These are phyloP conservation scores for Pyrenopolyporus hunteri DNA, from an alignment of 495 filamentous ascomycete genomes.

Conservation along the genomic window DNA sequence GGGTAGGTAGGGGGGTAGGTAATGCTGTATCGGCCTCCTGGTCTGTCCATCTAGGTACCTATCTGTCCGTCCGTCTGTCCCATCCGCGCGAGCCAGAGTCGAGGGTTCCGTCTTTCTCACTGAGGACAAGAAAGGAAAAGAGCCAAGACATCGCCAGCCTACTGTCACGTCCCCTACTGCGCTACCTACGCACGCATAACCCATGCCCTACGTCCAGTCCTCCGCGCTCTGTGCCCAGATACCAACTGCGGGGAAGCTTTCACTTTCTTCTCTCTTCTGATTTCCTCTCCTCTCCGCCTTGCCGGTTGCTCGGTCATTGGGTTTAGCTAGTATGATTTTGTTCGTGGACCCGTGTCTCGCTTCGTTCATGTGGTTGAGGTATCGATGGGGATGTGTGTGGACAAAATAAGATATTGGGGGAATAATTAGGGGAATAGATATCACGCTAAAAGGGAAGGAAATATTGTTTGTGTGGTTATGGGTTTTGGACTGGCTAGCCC, in stretches of 20 bases:
- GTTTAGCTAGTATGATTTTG: conserved; percentile 1
- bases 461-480: conserved; percentile 8
- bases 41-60: neutral
- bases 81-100: too few relatives aligned
- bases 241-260: neutral
- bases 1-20: too few relatives aligned
- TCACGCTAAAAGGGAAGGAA: conserved; percentile 25
- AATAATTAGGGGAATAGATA: conserved; percentile 25
- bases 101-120: neutral
- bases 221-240: neutral
- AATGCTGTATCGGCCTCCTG: conserved; percentile 11
- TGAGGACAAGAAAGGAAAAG: neutral
- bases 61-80: neutral
- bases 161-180: neutral
- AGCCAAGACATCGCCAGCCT: neutral
- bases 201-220: too few relatives aligned
- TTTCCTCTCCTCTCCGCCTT: neutral
- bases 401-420: conserved; percentile 12
- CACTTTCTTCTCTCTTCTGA: neutral
- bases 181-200: neutral
- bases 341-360: conserved; percentile 26
- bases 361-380: conserved; percentile 32
- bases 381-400: conserved; percentile 28
- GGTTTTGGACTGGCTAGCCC: neutral
- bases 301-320: neutral